phyloP scores from a whole-genome alignment of 2,329 filamentous ascomycete genomes.

The Alternaria rosae region DNA sequence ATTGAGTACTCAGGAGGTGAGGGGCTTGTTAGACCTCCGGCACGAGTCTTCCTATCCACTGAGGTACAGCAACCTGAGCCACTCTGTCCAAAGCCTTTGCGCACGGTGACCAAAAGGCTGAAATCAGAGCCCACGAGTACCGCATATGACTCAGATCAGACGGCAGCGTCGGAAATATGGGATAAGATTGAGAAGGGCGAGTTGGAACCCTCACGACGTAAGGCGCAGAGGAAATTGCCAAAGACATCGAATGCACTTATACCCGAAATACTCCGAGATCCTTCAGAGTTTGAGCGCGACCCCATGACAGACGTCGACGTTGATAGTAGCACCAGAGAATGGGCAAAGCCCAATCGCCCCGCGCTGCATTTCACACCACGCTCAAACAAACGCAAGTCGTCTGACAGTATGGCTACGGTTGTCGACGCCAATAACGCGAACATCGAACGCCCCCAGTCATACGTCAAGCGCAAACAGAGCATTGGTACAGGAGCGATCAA shows the following conservation, averaged over 20 bases:
- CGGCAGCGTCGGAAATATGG: not conserved
- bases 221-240: not conserved
- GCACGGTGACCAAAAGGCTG: not conserved
- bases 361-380: not conserved
- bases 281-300: not conserved
- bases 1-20: slow-evolving; percentile 2
- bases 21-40: slow-evolving; percentile 2
- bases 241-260: not conserved
- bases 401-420: not conserved
- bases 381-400: not conserved
- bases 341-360: not conserved
- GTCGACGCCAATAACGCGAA: not conserved
- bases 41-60: not conserved
- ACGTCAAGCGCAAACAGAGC: not conserved
- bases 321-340: not conserved
- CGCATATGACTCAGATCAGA: not conserved
- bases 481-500: not conserved
- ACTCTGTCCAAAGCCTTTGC: not conserved
- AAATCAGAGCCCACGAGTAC: not conserved
- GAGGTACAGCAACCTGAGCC: not conserved
- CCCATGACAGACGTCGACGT: not conserved
- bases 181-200: not conserved
- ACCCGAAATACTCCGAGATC: not conserved
- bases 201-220: not conserved
- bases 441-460: not conserved